These are phyloP conservation scores for Penicillium digitatum DNA, from an alignment of 2,329 filamentous ascomycete species.

Conservation along the genomic window DNA sequence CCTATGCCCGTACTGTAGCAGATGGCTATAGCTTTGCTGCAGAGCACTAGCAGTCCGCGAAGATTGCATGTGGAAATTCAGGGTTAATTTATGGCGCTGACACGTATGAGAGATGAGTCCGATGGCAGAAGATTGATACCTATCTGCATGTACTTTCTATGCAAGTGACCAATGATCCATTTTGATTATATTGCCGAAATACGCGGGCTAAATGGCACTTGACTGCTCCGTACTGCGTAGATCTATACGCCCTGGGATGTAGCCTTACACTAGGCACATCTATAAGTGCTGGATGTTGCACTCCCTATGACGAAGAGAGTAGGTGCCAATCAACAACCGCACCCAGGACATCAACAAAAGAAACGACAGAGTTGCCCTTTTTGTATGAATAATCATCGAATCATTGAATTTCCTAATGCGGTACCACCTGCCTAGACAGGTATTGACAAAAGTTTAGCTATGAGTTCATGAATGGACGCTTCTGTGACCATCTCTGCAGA, in stretches of 20 bases:
- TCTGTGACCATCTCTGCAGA: neutral
- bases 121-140: neutral
- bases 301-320: neutral
- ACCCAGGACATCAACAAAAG: neutral
- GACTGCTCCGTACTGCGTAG: too few species aligned
- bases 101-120: conserved; percentile 18
- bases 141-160: neutral
- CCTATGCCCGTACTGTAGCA: neutral
- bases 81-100: conserved; percentile 24
- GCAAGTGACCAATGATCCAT: conserved; percentile 1
- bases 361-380: neutral
- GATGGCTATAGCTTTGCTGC: conserved; percentile 7
- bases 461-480: neutral
- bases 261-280: neutral
- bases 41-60: conserved; percentile 5
- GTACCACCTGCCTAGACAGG: conserved; percentile 5
- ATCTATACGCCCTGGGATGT: neutral
- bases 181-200: neutral
- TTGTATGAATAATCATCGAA: neutral
- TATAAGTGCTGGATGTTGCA: neutral
- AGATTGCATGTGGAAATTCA: conserved; percentile 14
- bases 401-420: neutral
- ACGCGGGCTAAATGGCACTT: neutral
- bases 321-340: neutral
- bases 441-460: neutral